Evolutionary conservation across 768 basidiomycete genomes (phyloP), one percentile per base, ranked within the genome.

Genomic region (Suillus fuscotomentosus): DNA sequence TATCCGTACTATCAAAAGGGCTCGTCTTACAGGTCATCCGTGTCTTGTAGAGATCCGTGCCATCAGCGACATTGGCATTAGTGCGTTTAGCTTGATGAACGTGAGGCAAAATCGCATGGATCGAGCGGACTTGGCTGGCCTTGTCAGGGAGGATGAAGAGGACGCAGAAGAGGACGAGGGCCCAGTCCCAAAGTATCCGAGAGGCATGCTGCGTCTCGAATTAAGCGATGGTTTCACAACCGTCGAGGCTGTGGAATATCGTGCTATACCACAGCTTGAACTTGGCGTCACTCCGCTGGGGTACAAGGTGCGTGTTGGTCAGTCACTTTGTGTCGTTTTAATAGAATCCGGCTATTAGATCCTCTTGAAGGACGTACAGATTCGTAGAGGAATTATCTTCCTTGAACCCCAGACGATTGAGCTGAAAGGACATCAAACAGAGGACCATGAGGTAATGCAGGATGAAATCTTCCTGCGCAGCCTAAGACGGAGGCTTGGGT

Each of bases 51-150:
- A 97, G 70, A 83, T 97, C 34, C 76, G 80, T 20, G 81, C 84
- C 15, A 84, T 97, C n/a, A 92, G 87, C 20, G 96, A 98, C 63
- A 88, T 97, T 24, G 92, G 89, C 0, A 78, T 84, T 51, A 94
- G 94, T 68, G 96, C 95, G 0, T 92, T 94, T 70, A 86, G 81
- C 60, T 81, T 97, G 20, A 83, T 89, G 65, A 91, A 91, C 68
- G 83, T 85, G 27, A 83, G 90, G 24, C 81, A 86, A 61, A 85
- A 87, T 14, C 82, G 93, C 41, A 78, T 84, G 61, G 84, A 87
- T 55, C 83, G 86, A 9, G 88, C 79, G 20, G 85, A 84, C 62
- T 83, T 38, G 81, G 79, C 43, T 62, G 75, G 11, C 72, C 76
- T 71, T 60, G 80, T 47, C 77, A 76, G 15, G 76, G 82, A 81